Base-by-base conservation (phyloP, 2,329 filamentous ascomycete species). In the Talaromyces pinophilus region DNA sequence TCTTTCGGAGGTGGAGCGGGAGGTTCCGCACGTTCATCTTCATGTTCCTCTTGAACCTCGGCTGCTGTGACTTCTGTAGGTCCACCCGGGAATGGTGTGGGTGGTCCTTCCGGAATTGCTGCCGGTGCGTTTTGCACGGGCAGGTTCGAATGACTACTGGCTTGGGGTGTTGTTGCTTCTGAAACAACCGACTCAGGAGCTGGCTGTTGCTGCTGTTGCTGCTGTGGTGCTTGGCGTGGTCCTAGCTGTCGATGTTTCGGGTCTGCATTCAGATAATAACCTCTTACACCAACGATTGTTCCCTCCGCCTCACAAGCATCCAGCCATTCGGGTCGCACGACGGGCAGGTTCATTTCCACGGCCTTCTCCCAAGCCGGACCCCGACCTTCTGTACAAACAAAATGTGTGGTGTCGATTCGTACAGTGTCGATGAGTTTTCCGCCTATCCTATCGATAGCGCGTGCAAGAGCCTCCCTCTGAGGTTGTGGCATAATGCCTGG, bases 371-470 rank as follows among this genome's bases (percentile, higher is more conserved):
- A 99, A 13, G 90, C 86, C 61, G 91, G 85, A 38, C 95, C 95
- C 65, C 93, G 85, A 35, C 93, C 93, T 78, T 99, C 95, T 10
- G 92, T 96, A 69, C 94, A 98, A 67, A 99, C 92, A 77, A 99
- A 99, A 80, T 99, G 95, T 17, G 95, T 99, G 0, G 95, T 99
- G 77, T 99, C 95, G 75, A 99, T 98, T 73, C 94, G 87, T 62
- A 98, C 93, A 13, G 87, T 87, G 72, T 97, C 94, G 66, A 92
- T 91, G 70, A 98, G 84, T 83, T 95, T 97, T 68, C 92, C 95
- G 59, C 95, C 95, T 72, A 99, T 96, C 71, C 92, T 86, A 74
- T 95, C 89, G 42, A 97, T 87, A 1, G 93, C 92, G 55, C 84
- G 85, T 57, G 86, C 84, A 22, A 99, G 85, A 68, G 85, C 88